Base-by-base conservation (phyloP, 306 rosid species). In the Acacia crassicarpa region DNA sequence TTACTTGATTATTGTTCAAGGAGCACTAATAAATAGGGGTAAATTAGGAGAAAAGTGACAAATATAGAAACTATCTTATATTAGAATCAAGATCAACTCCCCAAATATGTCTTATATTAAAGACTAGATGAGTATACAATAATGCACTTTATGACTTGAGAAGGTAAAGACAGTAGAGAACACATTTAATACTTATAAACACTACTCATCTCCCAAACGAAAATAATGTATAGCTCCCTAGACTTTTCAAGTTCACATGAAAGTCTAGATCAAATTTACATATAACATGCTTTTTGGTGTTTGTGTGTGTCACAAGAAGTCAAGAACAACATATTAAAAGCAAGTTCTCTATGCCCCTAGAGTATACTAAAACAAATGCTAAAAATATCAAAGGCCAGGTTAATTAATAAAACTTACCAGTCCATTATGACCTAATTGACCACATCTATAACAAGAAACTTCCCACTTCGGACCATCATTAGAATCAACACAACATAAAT, bases 371-470 rank as follows among this genome's bases (percentile, higher is more conserved):
- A 58, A n/a, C 14, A 70, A 71, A 43, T 3, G 49, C 35, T 41
- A n/a, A 7, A 13, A 46, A 45, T 38, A 25, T 23, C 20, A 58
- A 78, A 53, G 49, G 65, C 41, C 32, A 51, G 63, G 35, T 16
- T 51, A 75, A 27, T 73, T 69, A 70, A 46, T 45, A 76, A 40
- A 73, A 87, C 97, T 91, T 88, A 95, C 99, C 98, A 87, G 80
- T 78, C 99, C 98, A 23, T 94, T 83, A 81, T 95, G 99, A 22
- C 99, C 99, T 77, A 85, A 53, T 76, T 83, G 87, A 54, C 99
- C 98, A 74, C 99, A 95, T 88, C 80, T 92, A 83, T 92, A 95
- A 86, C 98, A 95, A 44, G 98, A 95, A 86, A 92, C 45, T 79
- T 84, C 94, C 86, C 86, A 74, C 0, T 78, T 38, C 32, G 58